Percentiles rank a stretch among this genome's conserved stretches.
These are phyloP conservation scores for Zopfia rhizophila DNA, from an alignment of 2,329 filamentous ascomycete genomes.

Conservation along the genomic window DNA sequence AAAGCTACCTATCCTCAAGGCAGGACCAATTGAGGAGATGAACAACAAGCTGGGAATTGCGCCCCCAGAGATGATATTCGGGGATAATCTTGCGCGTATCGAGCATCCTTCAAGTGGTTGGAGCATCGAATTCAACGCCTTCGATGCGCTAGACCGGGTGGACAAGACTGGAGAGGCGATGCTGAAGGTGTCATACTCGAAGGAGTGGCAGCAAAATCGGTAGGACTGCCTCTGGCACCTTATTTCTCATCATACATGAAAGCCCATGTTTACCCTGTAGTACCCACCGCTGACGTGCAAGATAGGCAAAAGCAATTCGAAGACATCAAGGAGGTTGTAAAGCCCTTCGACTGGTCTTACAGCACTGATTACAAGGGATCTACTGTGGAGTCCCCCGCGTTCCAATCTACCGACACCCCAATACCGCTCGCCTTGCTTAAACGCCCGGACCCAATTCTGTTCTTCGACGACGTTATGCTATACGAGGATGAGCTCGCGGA, in stretches of 20 bases:
- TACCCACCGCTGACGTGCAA: slow-evolving; percentile 20
- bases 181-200: slow-evolving; percentile 92
- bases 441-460: slow-evolving; percentile 90
- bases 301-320: slow-evolving; percentile 79
- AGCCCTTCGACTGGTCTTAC: slow-evolving; percentile 98
- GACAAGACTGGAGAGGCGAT: slow-evolving; percentile 93
- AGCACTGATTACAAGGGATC: slow-evolving; percentile 87
- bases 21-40: slow-evolving; percentile 88
- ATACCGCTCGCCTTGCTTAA: slow-evolving; percentile 90
- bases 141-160: slow-evolving; percentile 86
- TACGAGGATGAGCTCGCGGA: slow-evolving; percentile 99
- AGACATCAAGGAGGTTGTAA: slow-evolving; percentile 91
- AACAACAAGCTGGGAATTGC: slow-evolving; percentile 81
- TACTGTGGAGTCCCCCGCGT: slow-evolving; percentile 52
- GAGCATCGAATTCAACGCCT: slow-evolving; percentile 83
- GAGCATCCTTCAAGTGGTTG: slow-evolving; percentile 79
- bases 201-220: slow-evolving; percentile 82
- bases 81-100: slow-evolving; percentile 86
- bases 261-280: slow-evolving; percentile 6
- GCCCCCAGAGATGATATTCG: slow-evolving; percentile 98
- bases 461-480: slow-evolving; percentile 95
- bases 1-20: slow-evolving; percentile 94
- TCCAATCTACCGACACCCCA: slow-evolving; percentile 59
- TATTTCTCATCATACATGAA: slow-evolving; percentile 2
- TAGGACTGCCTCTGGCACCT: slow-evolving; percentile 45